phyloP scores from a whole-genome alignment of 768 basidiomycete species.

The Trametopsis cervina region DNA sequence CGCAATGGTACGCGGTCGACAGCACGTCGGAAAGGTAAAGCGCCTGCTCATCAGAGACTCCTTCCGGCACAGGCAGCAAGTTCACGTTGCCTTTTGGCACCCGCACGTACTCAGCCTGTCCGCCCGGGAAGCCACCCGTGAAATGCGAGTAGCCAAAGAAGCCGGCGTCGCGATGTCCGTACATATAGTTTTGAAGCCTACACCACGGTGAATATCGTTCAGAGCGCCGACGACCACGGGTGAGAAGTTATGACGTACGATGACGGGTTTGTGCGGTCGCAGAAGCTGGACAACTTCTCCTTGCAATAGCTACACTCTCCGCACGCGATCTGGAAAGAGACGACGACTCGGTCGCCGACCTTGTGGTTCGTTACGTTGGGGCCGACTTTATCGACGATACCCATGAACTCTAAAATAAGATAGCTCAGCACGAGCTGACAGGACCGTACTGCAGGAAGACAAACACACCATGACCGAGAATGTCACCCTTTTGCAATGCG shows the following conservation, averaged over 20 bases:
- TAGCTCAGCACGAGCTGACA: background rate
- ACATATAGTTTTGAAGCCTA: slow-evolving; percentile 48
- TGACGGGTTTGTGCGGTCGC: slow-evolving; percentile 65
- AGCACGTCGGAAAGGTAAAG: slow-evolving; percentile 56
- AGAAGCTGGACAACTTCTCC: slow-evolving; percentile 65
- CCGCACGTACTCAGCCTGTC: slow-evolving; percentile 70
- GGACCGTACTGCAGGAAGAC: no score
- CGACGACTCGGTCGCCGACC: slow-evolving; percentile 67
- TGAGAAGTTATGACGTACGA: slow-evolving; percentile 30
- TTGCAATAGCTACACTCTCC: slow-evolving; percentile 69
- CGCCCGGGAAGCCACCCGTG: slow-evolving; percentile 67
- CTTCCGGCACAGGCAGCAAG: slow-evolving; percentile 60
- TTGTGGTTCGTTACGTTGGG: slow-evolving; percentile 53
- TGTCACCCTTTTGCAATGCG: slow-evolving; percentile 64
- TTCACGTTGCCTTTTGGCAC: slow-evolving; percentile 71
- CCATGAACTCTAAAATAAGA: slow-evolving; percentile 45
- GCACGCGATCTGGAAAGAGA: slow-evolving; percentile 73
- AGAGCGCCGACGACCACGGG: slow-evolving; percentile 4
- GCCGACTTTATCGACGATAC: slow-evolving; percentile 59
- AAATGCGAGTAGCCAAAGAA: slow-evolving; percentile 72
- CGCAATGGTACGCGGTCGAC: slow-evolving; percentile 67
- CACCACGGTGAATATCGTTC: background rate
- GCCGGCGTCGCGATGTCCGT: slow-evolving; percentile 61
- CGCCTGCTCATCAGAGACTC: slow-evolving; percentile 55
- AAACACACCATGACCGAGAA: slow-evolving; percentile 58